Base-by-base conservation (phyloP, 371 early-diverging fungal species). In the Circinella minor region DNA sequence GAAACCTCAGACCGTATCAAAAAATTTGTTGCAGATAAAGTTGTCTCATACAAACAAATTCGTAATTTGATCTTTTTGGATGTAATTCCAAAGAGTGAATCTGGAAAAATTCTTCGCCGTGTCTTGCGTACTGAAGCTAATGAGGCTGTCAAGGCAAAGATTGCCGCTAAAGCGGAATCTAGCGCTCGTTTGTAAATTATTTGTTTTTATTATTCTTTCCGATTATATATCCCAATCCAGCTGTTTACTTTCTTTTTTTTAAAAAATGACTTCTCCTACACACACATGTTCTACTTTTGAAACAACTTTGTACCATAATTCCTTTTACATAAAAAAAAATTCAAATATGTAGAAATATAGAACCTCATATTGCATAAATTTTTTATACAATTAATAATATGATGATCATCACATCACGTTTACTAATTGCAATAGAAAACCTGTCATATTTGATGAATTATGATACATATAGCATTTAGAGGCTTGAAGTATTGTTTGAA, bases 81-180 rank as follows among this genome's bases (percentile, higher is more conserved):
- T 8, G 81, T 73, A 15, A 90, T 94, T 36, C 95, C 91, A 27
- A 90, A 89, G 70, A 84, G 85, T 46, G 81, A 92, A 0, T 74
- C 91, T 20, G 96, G 95, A 36, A 94, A 95, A 77, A 92, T 94
- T n/a, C 82, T 94, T 47, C 77, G 95, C 27, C 60, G 71, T 10
- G 43, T 71, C 2, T 36, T 78, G 36, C 68, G 69, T 38, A 71
- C 71, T 15, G 47, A 15, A 10, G 43, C 54, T 37, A 36, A 59
- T 13, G 18, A 66, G 11, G 67, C 54, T 13, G 10, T 38, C 14
- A 61, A 61, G 62, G 43, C 36, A 14, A 61, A 57, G 57, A 57
- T 57, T 57, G 57, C 57, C 7, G n/a, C 57, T 34, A 6, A 57
- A 57, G 36, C 34, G 5, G 57, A 57, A 57, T 27, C 20, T 11